A percentile compares a stretch with the other conserved stretches of the same genome.
Evolutionary conservation across 2,329 filamentous ascomycete genomes (phyloP).

Genomic region (Nemania sp.): DNA sequence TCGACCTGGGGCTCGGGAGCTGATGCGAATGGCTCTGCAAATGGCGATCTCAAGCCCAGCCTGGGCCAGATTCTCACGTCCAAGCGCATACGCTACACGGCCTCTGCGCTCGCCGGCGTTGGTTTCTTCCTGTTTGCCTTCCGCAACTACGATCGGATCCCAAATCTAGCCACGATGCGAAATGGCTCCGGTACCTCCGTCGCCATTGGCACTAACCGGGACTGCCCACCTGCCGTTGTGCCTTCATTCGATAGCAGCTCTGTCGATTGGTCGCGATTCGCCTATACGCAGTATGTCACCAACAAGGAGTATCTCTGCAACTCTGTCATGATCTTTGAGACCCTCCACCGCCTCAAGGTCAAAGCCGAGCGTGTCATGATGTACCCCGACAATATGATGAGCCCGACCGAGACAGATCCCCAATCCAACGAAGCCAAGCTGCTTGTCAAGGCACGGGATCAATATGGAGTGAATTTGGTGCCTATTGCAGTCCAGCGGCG

Average conservation of each 20-base stretch:
- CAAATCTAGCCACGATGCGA: conserved; percentile 34
- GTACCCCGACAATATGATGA: conserved; percentile 48
- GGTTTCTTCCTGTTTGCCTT: conserved; percentile 37
- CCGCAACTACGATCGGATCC: conserved; percentile 38
- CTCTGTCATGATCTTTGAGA: conserved; percentile 55
- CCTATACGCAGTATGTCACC: conserved; percentile 55
- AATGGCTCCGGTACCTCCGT: conserved; percentile 20
- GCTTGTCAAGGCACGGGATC: conserved; percentile 47
- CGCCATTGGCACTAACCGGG: conserved; percentile 18
- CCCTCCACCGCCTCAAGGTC: conserved; percentile 46
- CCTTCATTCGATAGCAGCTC: conserved; percentile 31
- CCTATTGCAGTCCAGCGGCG: conserved; percentile 47
- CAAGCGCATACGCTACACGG: conserved; percentile 40
- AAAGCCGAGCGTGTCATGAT: conserved; percentile 51
- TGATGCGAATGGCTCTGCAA: conserved; percentile 26
- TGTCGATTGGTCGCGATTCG: conserved; percentile 49
- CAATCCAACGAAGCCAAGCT: conserved; percentile 39
- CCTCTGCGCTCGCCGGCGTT: conserved; percentile 30
- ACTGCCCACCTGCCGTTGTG: conserved; percentile 32
- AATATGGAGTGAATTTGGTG: conserved; percentile 49
- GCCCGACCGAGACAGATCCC: conserved; percentile 36
- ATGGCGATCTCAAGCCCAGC: conserved; percentile 38
- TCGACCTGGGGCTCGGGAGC: conserved; percentile 35
- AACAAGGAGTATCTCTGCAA: conserved; percentile 53
- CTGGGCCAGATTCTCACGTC: conserved; percentile 43